Percentiles rank a stretch among this genome's conserved stretches.
Conservation (phyloP, 208 protist species). For the Trypanosoma congolense region DNA sequence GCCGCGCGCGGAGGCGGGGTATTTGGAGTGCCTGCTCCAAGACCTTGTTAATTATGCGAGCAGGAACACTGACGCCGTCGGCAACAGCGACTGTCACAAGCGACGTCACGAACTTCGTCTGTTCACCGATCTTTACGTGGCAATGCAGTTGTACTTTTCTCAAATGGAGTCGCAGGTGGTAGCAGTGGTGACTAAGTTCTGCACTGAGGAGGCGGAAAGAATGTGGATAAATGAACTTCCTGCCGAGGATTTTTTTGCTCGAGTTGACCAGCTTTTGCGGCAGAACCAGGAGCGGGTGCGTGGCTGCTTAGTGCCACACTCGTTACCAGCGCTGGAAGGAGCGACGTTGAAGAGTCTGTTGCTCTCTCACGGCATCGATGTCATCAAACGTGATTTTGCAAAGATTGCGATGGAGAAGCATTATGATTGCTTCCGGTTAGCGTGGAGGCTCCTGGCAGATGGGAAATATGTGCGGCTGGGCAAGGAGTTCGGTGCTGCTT, state of each 20-base stretch:
- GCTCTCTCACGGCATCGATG: constrained; percentile 20
- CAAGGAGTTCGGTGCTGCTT: constrained; percentile 15
- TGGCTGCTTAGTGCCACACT: constrained; percentile 37
- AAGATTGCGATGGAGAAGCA: constrained; percentile 22
- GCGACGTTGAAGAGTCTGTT: constrained; percentile 37
- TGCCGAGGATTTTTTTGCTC: constrained; percentile 31
- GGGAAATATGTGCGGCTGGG: constrained; percentile 16
- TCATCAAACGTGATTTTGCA: constrained; percentile 48
- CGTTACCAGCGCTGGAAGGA: constrained; percentile 39
- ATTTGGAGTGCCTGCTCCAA: constrained; percentile 18
- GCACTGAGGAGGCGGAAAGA: constrained; percentile 19
- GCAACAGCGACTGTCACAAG: background rate
- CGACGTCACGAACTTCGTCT: constrained; percentile 20
- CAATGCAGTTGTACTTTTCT: constrained; percentile 42
- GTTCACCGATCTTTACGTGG: constrained; percentile 43
- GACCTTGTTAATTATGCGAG: constrained; percentile 10
- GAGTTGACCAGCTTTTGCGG: constrained; percentile 28
- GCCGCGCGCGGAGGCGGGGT: constrained; percentile 33
- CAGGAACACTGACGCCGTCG: background rate
- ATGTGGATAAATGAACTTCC: constrained; percentile 27
- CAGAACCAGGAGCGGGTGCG: constrained; percentile 27
- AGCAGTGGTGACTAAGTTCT: constrained; percentile 26
- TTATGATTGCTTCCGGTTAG: constrained; percentile 31
- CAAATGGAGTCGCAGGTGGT: constrained; percentile 47
- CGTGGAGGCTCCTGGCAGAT: constrained; percentile 38